phyloP scores from a whole-genome alignment of 2,329 filamentous ascomycete species.

The Tympanopsis confertula region DNA sequence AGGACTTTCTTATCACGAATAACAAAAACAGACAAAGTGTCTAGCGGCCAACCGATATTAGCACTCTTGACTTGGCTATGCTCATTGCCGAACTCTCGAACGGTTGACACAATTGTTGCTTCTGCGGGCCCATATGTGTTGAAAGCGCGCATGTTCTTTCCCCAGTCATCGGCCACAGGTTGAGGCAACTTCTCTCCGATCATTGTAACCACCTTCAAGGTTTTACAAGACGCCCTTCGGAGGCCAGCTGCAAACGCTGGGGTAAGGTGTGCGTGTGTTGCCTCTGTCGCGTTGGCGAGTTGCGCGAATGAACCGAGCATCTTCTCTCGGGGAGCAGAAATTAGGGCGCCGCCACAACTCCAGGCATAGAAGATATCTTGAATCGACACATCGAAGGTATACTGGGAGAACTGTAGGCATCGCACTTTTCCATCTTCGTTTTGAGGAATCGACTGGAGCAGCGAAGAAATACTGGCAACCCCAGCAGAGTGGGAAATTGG shows the following conservation, averaged over 20 bases:
- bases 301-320: slow-evolving; percentile 41
- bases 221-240: slow-evolving; percentile 36
- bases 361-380: slow-evolving; percentile 56
- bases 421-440: slow-evolving; percentile 14
- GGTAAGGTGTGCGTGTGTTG: slow-evolving; percentile 50
- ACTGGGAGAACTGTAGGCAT: slow-evolving; percentile 22
- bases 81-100: slow-evolving; percentile 11
- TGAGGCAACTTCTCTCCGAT: slow-evolving; percentile 48
- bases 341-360: slow-evolving; percentile 47
- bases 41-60: slow-evolving; percentile 13
- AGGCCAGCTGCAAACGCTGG: slow-evolving; percentile 48
- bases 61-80: slow-evolving; percentile 8
- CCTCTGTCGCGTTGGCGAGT: slow-evolving; percentile 31
- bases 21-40: slow-evolving; percentile 8
- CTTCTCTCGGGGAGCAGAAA: slow-evolving; percentile 41
- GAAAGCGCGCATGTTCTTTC: slow-evolving; percentile 17
- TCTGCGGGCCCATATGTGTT: slow-evolving; percentile 16
- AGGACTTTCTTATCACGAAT: slow-evolving; percentile 20
- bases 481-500: slow-evolving; percentile 21
- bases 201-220: slow-evolving; percentile 44
- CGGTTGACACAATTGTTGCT: slow-evolving; percentile 12
- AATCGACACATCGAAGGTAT: slow-evolving; percentile 31
- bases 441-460: slow-evolving; percentile 16
- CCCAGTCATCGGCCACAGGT: slow-evolving; percentile 43
- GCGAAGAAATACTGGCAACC: slow-evolving; percentile 19